phyloP scores from a whole-genome alignment of 352 stramenopile genomes.

The Phytopythium kandeliae region DNA sequence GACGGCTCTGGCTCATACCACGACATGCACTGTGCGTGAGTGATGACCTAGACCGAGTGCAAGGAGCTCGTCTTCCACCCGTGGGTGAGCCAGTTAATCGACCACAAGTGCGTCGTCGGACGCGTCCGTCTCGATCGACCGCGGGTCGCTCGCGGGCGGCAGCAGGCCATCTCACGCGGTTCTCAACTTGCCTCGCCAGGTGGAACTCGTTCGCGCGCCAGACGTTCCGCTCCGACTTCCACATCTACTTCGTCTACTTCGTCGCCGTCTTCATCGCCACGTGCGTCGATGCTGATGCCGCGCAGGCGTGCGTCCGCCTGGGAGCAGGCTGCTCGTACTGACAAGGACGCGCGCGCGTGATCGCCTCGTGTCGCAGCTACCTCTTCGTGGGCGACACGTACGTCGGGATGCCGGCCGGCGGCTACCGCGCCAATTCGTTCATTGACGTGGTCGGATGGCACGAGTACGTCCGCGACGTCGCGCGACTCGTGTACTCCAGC shows the following conservation, averaged over 20 bases:
- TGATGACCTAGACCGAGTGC: conserved; percentile 75
- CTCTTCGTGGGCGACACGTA: conserved; percentile 65
- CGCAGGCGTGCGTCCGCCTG: too few species aligned
- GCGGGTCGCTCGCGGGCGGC: too few species aligned
- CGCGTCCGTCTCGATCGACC: too few species aligned
- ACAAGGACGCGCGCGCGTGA: too few species aligned
- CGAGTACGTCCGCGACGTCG: conserved; percentile 57
- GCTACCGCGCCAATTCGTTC: conserved; percentile 62
- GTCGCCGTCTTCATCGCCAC: conserved; percentile 65
- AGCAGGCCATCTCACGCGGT: too few species aligned
- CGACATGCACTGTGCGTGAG: too few species aligned
- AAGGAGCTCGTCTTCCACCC: conserved; percentile 75
- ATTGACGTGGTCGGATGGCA: conserved; percentile 19
- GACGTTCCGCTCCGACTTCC: conserved; percentile 68
- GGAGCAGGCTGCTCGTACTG: too few species aligned
- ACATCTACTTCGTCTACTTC: conserved; percentile 77
- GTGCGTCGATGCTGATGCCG: too few species aligned
- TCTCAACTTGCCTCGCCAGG: conserved; percentile 14
- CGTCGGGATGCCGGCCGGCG: conserved; percentile 64
- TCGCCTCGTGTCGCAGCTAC: conserved; percentile 40
- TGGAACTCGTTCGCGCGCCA: conserved; percentile 72
- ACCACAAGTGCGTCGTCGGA: conserved; percentile 77
- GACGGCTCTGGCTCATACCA: too few species aligned
- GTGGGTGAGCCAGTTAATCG: conserved; percentile 68
- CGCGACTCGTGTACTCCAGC: conserved; percentile 44